Conservation (phyloP, 805 yeast genomes). For the Candida endomychidarum region DNA sequence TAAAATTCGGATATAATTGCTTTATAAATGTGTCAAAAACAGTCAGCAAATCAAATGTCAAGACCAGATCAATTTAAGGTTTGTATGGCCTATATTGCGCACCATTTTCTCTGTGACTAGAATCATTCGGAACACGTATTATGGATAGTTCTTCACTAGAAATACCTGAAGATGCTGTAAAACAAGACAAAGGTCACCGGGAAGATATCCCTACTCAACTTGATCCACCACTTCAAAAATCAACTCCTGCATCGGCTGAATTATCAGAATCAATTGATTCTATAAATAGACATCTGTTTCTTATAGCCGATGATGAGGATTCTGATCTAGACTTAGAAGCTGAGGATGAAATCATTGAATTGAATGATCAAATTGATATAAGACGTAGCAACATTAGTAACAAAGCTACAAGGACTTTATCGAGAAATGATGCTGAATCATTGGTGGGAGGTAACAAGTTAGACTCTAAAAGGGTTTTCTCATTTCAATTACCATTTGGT, state of each 20-base stretch:
- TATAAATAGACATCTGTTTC: neutral
- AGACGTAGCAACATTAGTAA: neutral
- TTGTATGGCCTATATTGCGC: too few relatives aligned
- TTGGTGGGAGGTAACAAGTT: constrained; percentile 52
- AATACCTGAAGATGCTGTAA: too few relatives aligned
- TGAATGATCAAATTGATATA: neutral
- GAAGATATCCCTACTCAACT: too few relatives aligned
- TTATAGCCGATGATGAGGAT: constrained; percentile 1
- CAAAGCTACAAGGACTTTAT: neutral
- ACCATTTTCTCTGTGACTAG: neutral
- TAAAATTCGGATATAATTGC: too few relatives aligned
- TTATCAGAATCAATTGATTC: neutral
- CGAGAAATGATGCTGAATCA: constrained; percentile 39
- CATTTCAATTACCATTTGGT: constrained; percentile 62
- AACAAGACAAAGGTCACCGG: neutral
- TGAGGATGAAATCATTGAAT: constrained; percentile 7
- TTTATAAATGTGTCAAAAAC: too few relatives aligned
- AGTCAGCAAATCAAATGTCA: too few relatives aligned
- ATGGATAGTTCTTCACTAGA: constrained; percentile 2
- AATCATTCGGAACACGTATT: constrained; percentile 1
- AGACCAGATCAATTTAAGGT: too few relatives aligned
- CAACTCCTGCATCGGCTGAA: neutral
- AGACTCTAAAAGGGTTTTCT: constrained; percentile 44
- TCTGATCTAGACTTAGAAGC: constrained; percentile 2
- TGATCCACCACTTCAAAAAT: neutral